Evolutionary conservation across 2,329 filamentous ascomycete genomes (phyloP).

Genomic region (Paecilomyces variotii): DNA sequence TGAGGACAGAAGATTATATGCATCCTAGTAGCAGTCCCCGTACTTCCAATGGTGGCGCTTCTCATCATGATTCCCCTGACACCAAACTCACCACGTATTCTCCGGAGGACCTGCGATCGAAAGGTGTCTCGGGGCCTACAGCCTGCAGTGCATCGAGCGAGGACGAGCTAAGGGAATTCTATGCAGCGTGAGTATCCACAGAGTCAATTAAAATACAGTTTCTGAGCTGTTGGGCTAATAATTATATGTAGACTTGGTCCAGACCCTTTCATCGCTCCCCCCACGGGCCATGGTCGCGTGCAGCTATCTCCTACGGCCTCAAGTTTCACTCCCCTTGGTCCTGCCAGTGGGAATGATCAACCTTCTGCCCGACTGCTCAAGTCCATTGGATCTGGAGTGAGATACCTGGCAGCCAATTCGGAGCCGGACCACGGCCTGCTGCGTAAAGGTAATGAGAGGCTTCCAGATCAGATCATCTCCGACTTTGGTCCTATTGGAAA

Average conservation of each 20-base stretch:
- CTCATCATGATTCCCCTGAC: slow-evolving; percentile 56
- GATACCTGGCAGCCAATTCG: slow-evolving; percentile 14
- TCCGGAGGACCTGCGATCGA: slow-evolving; percentile 47
- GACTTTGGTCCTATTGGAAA: slow-evolving; percentile 18
- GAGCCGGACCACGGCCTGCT: slow-evolving; percentile 10
- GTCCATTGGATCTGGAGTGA: slow-evolving; percentile 9
- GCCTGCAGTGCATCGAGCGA: slow-evolving; percentile 10
- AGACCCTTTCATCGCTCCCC: slow-evolving; percentile 22
- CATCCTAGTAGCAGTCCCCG: slow-evolving; percentile 27
- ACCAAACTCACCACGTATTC: slow-evolving; percentile 58
- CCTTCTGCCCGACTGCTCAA: slow-evolving; percentile 6
- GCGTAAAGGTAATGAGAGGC: slow-evolving; percentile 3
- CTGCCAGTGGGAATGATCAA: slow-evolving; percentile 7
- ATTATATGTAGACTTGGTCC: slow-evolving; percentile 11
- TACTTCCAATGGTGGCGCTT: slow-evolving; percentile 44
- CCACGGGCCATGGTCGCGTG: slow-evolving; percentile 9
- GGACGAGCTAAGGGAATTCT: slow-evolving; percentile 10
- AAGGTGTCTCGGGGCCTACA: slow-evolving; percentile 17
- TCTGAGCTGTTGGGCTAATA: slow-evolving; percentile 1
- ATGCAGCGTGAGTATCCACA: slow-evolving; percentile 14
- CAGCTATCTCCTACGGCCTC: slow-evolving; percentile 58
- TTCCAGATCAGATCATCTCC: slow-evolving; percentile 8
- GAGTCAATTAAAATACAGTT: background rate
- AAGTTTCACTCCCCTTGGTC: slow-evolving; percentile 48
- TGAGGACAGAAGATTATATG: slow-evolving; percentile 19